phyloP scores from a whole-genome alignment of 2,329 filamentous ascomycete genomes.

The Aspergillus flavus region DNA sequence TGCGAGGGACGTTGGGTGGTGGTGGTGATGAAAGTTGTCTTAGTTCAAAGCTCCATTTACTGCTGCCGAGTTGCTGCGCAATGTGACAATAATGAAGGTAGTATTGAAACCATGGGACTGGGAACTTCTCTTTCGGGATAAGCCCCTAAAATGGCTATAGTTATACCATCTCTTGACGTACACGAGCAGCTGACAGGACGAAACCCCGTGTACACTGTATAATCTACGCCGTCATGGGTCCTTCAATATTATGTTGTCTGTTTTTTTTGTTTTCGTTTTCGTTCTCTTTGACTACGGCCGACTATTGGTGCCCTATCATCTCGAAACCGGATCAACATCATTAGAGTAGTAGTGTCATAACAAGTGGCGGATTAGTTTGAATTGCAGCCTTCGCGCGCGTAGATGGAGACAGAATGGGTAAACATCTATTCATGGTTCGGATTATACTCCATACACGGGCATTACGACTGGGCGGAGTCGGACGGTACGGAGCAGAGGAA shows the following conservation, averaged over 20 bases:
- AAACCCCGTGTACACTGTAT: background rate
- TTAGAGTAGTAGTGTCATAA: constrained; percentile 3
- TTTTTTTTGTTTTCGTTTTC: background rate
- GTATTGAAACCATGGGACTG: constrained; percentile 4
- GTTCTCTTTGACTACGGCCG: background rate
- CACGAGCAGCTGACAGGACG: constrained; percentile 8
- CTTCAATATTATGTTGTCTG: constrained; percentile 2
- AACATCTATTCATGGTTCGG: constrained; percentile 12
- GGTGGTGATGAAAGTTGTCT: constrained; percentile 12
- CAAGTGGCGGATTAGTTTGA: constrained; percentile 6
- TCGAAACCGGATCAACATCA: constrained; percentile 12
- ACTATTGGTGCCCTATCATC: constrained; percentile 6
- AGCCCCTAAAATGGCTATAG: background rate
- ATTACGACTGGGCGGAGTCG: constrained; percentile 14
- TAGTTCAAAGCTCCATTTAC: constrained; percentile 9
- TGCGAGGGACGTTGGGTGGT: constrained; percentile 16
- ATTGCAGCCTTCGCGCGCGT: constrained; percentile 5
- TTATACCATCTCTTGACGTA: constrained; percentile 1
- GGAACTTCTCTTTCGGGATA: background rate
- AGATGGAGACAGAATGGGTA: constrained; percentile 8
- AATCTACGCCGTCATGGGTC: constrained; percentile 11
- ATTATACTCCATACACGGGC: constrained; percentile 5
- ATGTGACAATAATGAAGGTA: constrained; percentile 4
- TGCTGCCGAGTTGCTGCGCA: background rate
- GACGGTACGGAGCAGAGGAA: constrained; percentile 6